Conservation (phyloP, 2,329 filamentous ascomycete species). For the Sarocladiaceae sp. region DNA sequence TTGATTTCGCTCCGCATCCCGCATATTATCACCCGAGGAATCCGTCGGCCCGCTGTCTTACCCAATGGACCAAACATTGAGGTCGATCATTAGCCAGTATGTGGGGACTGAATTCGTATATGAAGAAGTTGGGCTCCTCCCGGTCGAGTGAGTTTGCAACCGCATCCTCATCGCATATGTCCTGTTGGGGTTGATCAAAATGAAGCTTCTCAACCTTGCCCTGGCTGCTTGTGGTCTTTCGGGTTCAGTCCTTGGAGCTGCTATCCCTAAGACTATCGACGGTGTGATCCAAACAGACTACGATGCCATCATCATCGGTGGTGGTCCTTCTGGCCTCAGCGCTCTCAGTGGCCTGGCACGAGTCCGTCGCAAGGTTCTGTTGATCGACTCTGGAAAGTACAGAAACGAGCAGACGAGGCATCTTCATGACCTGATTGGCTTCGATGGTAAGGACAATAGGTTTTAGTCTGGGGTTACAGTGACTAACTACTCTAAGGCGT, state of each 20-base stretch:
- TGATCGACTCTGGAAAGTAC: conserved; percentile 57
- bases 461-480: conserved; percentile 9
- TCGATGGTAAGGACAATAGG: conserved; percentile 41
- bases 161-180: too few relatives aligned
- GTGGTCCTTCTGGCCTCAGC: conserved; percentile 52
- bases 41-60: too few relatives aligned
- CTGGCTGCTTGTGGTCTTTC: neutral
- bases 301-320: conserved; percentile 55
- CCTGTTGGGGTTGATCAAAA: neutral
- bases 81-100: too few relatives aligned
- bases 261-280: neutral
- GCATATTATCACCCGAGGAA: too few relatives aligned
- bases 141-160: too few relatives aligned
- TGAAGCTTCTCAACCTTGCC: neutral
- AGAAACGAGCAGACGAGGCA: conserved; percentile 52
- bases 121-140: too few relatives aligned
- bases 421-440: conserved; percentile 59
- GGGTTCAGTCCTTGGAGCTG: neutral
- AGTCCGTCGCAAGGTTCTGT: conserved; percentile 47
- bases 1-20: too few relatives aligned
- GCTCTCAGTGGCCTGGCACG: conserved; percentile 54
- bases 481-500: conserved; percentile 36
- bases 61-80: too few relatives aligned
- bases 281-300: conserved; percentile 24
- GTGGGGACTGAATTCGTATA: too few relatives aligned